A percentile compares a stretch with the other conserved stretches of the same genome.
These are phyloP conservation scores for Leptographium lundbergii DNA, from an alignment of 2,329 filamentous ascomycete species.

Conservation along the genomic window DNA sequence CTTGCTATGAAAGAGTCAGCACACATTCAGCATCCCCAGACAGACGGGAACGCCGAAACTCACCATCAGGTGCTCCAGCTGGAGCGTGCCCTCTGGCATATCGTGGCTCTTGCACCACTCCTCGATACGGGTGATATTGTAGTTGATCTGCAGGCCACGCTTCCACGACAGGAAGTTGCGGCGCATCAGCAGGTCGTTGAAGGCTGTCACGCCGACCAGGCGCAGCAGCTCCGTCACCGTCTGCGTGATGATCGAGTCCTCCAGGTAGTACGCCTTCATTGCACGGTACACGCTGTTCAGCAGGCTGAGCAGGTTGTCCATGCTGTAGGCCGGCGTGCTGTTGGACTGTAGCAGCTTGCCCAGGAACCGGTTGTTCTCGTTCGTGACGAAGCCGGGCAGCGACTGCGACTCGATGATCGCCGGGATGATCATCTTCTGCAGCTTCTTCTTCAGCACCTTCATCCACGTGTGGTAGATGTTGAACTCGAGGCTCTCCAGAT, in stretches of 20 bases:
- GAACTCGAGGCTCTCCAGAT: slow-evolving; percentile 95
- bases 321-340: slow-evolving; percentile 91
- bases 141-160: slow-evolving; percentile 97
- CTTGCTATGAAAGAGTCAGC: slow-evolving; percentile 51
- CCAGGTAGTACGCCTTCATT: slow-evolving; percentile 97
- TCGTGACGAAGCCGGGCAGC: slow-evolving; percentile 94
- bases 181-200: slow-evolving; percentile 96
- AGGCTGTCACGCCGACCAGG: slow-evolving; percentile 91
- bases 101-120: slow-evolving; percentile 99
- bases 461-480: slow-evolving; percentile 99
- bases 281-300: slow-evolving; percentile 96
- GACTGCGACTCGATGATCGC: slow-evolving; percentile 99
- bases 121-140: slow-evolving; percentile 98
- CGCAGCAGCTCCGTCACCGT: slow-evolving; percentile 87
- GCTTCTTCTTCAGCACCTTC: slow-evolving; percentile 98
- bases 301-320: slow-evolving; percentile 94
- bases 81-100: slow-evolving; percentile 95
- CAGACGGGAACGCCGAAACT: slow-evolving; percentile 15
- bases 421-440: slow-evolving; percentile 99
- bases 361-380: slow-evolving; percentile 95
- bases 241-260: slow-evolving; percentile 91
- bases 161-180: slow-evolving; percentile 99
- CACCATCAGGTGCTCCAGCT: slow-evolving; percentile 96
- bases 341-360: slow-evolving; percentile 90
- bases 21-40: not conserved